phyloP scores from a whole-genome alignment of 352 stramenopile species.

The Pythium plurisporium region DNA sequence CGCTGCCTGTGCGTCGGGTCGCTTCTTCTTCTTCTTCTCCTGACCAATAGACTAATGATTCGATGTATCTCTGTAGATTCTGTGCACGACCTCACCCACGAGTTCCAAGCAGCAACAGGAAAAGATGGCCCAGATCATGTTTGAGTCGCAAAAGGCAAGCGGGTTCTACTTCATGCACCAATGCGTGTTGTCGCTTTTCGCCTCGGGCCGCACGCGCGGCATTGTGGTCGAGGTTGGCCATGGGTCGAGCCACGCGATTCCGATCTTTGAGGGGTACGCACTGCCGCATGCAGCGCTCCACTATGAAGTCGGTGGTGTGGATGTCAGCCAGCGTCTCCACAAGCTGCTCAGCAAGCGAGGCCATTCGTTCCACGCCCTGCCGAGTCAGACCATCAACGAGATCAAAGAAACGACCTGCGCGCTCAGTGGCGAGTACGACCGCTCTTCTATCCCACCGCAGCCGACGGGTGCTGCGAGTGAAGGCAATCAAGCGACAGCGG shows the following conservation, averaged over 20 bases:
- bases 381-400: conserved; percentile 70
- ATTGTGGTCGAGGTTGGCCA: conserved; percentile 85
- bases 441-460: conserved; percentile 18
- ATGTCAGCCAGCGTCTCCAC: conserved; percentile 73
- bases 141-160: conserved; percentile 75
- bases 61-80: no score
- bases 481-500: conserved; percentile 17
- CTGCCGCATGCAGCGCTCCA: conserved; percentile 71
- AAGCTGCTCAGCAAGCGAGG: conserved; percentile 62
- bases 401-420: conserved; percentile 79
- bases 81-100: conserved; percentile 59
- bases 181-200: conserved; percentile 80
- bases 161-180: conserved; percentile 87
- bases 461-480: conserved; percentile 20
- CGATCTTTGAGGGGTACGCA: conserved; percentile 82
- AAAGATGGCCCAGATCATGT: conserved; percentile 82
- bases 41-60: no score
- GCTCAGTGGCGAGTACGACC: conserved; percentile 29
- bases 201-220: conserved; percentile 81
- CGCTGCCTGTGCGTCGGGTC: conserved; percentile 36
- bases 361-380: conserved; percentile 64
- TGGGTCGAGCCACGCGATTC: conserved; percentile 80
- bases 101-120: conserved; percentile 67
- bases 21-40: no score
- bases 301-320: conserved; percentile 62